phyloP scores from a whole-genome alignment of 2,329 filamentous ascomycete genomes.

The Dendryphion nanum region DNA sequence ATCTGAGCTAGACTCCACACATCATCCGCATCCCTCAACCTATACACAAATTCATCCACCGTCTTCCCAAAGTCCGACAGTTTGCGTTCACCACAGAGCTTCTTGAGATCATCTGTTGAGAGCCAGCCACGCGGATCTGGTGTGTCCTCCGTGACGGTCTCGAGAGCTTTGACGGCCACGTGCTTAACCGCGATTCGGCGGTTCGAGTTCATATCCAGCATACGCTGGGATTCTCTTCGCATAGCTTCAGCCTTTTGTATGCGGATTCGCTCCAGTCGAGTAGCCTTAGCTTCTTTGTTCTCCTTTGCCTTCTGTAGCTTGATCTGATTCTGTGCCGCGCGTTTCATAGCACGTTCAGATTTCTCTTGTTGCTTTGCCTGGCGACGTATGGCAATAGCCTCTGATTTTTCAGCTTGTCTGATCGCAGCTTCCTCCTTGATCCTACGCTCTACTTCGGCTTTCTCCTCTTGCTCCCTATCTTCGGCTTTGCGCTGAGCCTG shows the following conservation, averaged over 20 bases:
- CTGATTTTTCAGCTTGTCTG: constrained; percentile 22
- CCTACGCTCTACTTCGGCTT: constrained; percentile 13
- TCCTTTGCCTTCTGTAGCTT: constrained; percentile 5
- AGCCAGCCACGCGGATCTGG: constrained; percentile 26
- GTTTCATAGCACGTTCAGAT: constrained; percentile 3
- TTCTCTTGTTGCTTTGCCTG: constrained; percentile 14
- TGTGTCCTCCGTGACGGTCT: constrained; percentile 11
- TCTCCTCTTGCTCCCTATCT: constrained; percentile 11
- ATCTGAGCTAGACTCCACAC: constrained; percentile 17
- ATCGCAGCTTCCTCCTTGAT: constrained; percentile 17
- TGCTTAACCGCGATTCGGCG: constrained; percentile 1
- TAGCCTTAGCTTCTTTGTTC: constrained; percentile 2
- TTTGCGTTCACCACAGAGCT: constrained; percentile 19
- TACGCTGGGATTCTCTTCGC: constrained; percentile 11
- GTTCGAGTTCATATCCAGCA: constrained; percentile 2
- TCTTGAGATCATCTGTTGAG: constrained; percentile 16
- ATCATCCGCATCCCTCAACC: constrained; percentile 22
- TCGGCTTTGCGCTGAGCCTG: constrained; percentile 20
- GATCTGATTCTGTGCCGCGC: constrained; percentile 1
- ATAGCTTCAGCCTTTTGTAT: constrained; percentile 16
- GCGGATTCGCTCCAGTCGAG: constrained; percentile 2
- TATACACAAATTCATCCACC: constrained; percentile 19
- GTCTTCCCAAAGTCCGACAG: constrained; percentile 10
- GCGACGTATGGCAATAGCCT: constrained; percentile 18
- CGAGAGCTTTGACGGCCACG: constrained; percentile 1